A percentile compares a stretch with the other conserved stretches of the same genome.
phyloP scores from a whole-genome alignment of 2,329 filamentous ascomycete genomes.

The Nectriaceae sp. region DNA sequence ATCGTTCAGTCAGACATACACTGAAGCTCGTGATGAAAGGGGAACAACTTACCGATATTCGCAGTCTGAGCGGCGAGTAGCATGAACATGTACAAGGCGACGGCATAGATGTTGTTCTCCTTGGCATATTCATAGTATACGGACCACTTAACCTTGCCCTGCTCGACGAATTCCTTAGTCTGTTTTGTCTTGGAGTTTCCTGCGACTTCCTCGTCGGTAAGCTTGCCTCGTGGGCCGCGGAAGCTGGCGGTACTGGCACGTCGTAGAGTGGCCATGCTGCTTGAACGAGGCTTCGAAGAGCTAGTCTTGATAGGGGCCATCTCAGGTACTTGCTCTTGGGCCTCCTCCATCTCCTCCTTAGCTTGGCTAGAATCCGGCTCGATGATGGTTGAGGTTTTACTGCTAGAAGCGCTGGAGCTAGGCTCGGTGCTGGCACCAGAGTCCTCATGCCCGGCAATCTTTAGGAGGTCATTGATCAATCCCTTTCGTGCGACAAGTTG shows the following conservation, averaged over 20 bases:
- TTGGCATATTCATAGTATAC: slow-evolving; percentile 95
- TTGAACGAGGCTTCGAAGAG: slow-evolving; percentile 57
- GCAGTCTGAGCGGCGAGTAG: slow-evolving; percentile 80
- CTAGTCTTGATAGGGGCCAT: slow-evolving; percentile 72
- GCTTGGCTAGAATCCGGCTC: slow-evolving; percentile 54
- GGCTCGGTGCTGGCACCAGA: slow-evolving; percentile 45
- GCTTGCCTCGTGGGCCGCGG: slow-evolving; percentile 79
- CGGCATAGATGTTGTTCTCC: slow-evolving; percentile 86
- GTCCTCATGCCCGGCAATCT: slow-evolving; percentile 64
- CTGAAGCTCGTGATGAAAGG: too few species aligned
- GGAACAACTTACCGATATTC: slow-evolving; percentile 66
- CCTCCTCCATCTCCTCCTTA: slow-evolving; percentile 71
- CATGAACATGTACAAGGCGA: slow-evolving; percentile 75
- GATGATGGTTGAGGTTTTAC: slow-evolving; percentile 60
- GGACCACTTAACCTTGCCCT: slow-evolving; percentile 95
- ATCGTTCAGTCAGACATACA: slow-evolving; percentile 4
- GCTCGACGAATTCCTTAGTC: slow-evolving; percentile 83
- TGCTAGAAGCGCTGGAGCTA: slow-evolving; percentile 48
- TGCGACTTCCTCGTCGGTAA: slow-evolving; percentile 80
- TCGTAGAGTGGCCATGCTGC: slow-evolving; percentile 79
- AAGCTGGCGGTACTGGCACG: slow-evolving; percentile 92
- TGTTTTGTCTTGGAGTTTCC: slow-evolving; percentile 76
- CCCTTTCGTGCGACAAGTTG: slow-evolving; percentile 94
- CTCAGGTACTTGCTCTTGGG: slow-evolving; percentile 74
- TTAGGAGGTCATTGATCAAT: slow-evolving; percentile 81